Conservation (phyloP, 495 filamentous ascomycete species). For the Clohesyomyces aquaticus region DNA sequence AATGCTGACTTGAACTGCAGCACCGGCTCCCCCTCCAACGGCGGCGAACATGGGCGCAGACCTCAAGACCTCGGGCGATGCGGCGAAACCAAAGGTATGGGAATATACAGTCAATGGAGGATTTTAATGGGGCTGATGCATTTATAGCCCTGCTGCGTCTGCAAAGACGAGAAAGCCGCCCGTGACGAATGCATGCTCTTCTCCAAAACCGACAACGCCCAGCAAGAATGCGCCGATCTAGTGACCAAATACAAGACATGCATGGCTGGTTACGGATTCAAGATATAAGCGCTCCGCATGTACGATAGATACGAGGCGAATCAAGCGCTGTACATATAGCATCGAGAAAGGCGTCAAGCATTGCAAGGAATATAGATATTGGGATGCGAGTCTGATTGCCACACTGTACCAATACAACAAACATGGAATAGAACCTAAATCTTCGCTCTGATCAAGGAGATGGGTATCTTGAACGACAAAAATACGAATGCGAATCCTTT, state of each 20-base stretch:
- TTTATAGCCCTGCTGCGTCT: slow-evolving; percentile 89
- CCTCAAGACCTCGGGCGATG: slow-evolving; percentile 49
- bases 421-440: slow-evolving; percentile 23
- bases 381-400: slow-evolving; percentile 6
- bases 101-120: neutral
- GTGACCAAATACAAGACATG: slow-evolving; percentile 87
- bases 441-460: slow-evolving; percentile 26
- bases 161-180: slow-evolving; percentile 87
- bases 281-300: slow-evolving; percentile 53
- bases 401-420: slow-evolving; percentile 4
- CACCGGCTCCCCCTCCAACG: slow-evolving; percentile 38
- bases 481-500: slow-evolving; percentile 7
- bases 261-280: slow-evolving; percentile 94
- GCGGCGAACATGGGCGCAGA: slow-evolving; percentile 49
- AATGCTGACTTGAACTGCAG: slow-evolving; percentile 12
- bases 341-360: slow-evolving; percentile 38
- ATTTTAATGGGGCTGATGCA: neutral
- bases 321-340: slow-evolving; percentile 24
- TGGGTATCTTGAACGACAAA: slow-evolving; percentile 32
- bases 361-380: slow-evolving; percentile 14
- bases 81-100: slow-evolving; percentile 61
- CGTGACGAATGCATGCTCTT: slow-evolving; percentile 99
- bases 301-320: neutral
- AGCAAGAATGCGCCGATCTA: slow-evolving; percentile 75
- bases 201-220: slow-evolving; percentile 74